These are phyloP conservation scores for Amanita molliuscula DNA, from an alignment of 768 basidiomycete genomes.

Conservation along the genomic window DNA sequence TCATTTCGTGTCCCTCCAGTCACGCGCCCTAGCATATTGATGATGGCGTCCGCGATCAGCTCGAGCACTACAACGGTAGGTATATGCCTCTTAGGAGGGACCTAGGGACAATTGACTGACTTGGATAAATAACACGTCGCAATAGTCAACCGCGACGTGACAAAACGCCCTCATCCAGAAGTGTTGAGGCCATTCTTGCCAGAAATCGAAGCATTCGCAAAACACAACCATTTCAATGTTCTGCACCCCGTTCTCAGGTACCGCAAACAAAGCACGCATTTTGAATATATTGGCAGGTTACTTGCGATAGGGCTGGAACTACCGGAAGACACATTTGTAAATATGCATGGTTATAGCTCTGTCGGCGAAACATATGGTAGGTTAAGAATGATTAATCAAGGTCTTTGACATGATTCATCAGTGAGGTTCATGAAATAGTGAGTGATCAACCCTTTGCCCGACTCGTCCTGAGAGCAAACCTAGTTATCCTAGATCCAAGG, in stretches of 20 bases:
- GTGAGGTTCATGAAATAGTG: slow-evolving; percentile 64
- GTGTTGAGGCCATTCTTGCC: slow-evolving; percentile 38
- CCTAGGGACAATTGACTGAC: background rate
- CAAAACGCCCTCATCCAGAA: slow-evolving; percentile 37
- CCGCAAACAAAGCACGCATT: background rate
- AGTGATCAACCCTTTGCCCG: slow-evolving; percentile 9
- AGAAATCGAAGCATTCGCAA: slow-evolving; percentile 39
- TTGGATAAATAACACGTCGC: background rate
- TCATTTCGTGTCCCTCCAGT: background rate
- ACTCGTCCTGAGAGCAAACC: background rate
- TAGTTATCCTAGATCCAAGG: slow-evolving; percentile 39
- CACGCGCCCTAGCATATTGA: slow-evolving; percentile 40
- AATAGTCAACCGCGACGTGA: slow-evolving; percentile 41
- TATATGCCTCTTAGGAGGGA: slow-evolving; percentile 10
- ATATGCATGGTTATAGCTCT: slow-evolving; percentile 34
- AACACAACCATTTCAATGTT: slow-evolving; percentile 41
- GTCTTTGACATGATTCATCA: slow-evolving; percentile 11
- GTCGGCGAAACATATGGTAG: slow-evolving; percentile 33
- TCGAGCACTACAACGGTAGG: slow-evolving; percentile 61
- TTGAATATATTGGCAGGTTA: slow-evolving; percentile 20
- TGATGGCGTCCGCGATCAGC: slow-evolving; percentile 50
- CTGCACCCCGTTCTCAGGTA: slow-evolving; percentile 38
- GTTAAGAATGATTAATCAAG: background rate
- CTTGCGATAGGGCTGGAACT: slow-evolving; percentile 43
- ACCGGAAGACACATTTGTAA: slow-evolving; percentile 39